Percentiles rank a stretch among this genome's conserved stretches.
phyloP scores from a whole-genome alignment of 2,329 filamentous ascomycete genomes.

The Aspergillus quadrilineatus region DNA sequence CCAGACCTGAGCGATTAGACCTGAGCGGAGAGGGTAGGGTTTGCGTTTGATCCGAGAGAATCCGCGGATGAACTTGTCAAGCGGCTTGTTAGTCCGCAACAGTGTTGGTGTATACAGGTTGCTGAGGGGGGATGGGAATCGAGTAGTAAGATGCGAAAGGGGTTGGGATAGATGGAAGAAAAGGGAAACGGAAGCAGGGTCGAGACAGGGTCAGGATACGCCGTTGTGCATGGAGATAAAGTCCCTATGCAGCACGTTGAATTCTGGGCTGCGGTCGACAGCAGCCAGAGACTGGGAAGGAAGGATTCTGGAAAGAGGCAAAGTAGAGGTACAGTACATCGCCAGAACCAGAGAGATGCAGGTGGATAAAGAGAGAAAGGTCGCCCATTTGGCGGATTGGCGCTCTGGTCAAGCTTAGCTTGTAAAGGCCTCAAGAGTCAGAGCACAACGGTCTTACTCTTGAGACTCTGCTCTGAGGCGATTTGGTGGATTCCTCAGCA shows the following conservation, averaged over 20 bases:
- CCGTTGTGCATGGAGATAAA: slow-evolving; percentile 14
- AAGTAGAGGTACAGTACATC: slow-evolving; percentile 16
- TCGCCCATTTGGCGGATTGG: slow-evolving; percentile 27
- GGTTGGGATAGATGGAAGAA: slow-evolving; percentile 7
- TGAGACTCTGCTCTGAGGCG: slow-evolving; percentile 14
- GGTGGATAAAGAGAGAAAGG: slow-evolving; percentile 21
- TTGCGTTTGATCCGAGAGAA: slow-evolving; percentile 4
- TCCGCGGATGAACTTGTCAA: slow-evolving; percentile 17
- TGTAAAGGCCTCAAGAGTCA: slow-evolving; percentile 15
- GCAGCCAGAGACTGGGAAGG: slow-evolving; percentile 14
- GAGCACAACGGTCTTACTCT: slow-evolving; percentile 16
- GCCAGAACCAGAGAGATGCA: slow-evolving; percentile 21
- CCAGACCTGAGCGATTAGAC: slow-evolving; percentile 18
- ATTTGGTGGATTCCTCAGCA: slow-evolving; percentile 15
- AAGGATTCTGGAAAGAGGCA: slow-evolving; percentile 23
- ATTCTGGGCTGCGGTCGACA: slow-evolving; percentile 13
- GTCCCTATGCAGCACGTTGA: slow-evolving; percentile 17
- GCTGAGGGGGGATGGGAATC: neutral
- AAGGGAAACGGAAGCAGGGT: slow-evolving; percentile 11
- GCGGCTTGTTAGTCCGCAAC: slow-evolving; percentile 15
- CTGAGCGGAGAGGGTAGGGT: slow-evolving; percentile 13
- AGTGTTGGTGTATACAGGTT: slow-evolving; percentile 12
- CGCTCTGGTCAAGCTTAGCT: slow-evolving; percentile 27
- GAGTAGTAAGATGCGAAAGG: slow-evolving; percentile 3
- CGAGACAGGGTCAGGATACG: slow-evolving; percentile 11